These are phyloP conservation scores for Digitaria exilis DNA, from an alignment of 202 grass and related monocot genomes.

Conservation along the genomic window DNA sequence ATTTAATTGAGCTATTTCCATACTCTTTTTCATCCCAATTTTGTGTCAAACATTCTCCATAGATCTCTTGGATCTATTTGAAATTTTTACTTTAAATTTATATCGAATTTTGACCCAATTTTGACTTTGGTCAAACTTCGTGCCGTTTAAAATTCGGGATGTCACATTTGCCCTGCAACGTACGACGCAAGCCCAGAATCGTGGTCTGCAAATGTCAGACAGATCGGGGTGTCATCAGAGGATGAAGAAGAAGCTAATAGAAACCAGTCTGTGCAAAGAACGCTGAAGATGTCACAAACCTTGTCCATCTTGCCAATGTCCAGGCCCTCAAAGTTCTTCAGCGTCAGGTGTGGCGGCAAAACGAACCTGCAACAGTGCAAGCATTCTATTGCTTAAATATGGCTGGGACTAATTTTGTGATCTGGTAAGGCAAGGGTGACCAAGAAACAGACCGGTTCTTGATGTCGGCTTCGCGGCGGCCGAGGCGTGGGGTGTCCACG, in stretches of 20 bases:
- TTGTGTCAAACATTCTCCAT: too few relatives aligned
- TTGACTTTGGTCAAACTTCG: too few relatives aligned
- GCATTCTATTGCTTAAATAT: neutral
- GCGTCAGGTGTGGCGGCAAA: constrained; percentile 80
- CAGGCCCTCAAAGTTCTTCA: constrained; percentile 96
- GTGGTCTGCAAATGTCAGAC: constrained; percentile 44
- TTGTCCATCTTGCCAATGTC: constrained; percentile 90
- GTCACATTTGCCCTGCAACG: constrained; percentile 85
- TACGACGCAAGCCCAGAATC: constrained; percentile 96
- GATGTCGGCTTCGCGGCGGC: constrained; percentile 92
- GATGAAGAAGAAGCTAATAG: neutral
- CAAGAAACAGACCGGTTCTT: constrained; percentile 75
- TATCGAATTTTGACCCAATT: too few relatives aligned
- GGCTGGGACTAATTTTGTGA: neutral
- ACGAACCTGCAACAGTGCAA: constrained; percentile 57
- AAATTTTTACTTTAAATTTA: too few relatives aligned
- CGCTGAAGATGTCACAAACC: constrained; percentile 45
- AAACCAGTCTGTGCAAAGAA: neutral
- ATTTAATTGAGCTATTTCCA: too few relatives aligned
- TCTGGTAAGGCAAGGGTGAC: neutral
- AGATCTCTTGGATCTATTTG: too few relatives aligned
- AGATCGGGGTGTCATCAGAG: neutral
- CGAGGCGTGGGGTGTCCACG: constrained; percentile 89
- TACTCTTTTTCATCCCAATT: too few relatives aligned
- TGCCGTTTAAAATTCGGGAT: too few relatives aligned